These are phyloP conservation scores for Ophiostoma tasmaniense DNA, from an alignment of 2,329 filamentous ascomycete genomes.

Conservation along the genomic window DNA sequence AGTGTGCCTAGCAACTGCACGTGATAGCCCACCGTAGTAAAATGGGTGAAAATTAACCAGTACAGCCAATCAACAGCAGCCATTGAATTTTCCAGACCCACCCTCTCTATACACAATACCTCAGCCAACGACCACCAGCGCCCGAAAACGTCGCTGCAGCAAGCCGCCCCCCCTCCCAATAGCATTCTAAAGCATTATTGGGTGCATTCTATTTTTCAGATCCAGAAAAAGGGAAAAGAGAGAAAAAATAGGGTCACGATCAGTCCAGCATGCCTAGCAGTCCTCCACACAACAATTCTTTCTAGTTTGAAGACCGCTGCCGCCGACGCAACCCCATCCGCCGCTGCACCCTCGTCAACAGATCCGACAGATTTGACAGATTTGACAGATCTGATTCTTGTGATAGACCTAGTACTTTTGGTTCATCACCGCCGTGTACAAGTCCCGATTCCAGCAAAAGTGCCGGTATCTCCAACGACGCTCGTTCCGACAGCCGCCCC, in stretches of 20 bases:
- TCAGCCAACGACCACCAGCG: neutral
- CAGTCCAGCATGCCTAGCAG: neutral
- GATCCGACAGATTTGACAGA: neutral
- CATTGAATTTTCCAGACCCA: neutral
- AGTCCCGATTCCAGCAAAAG: neutral
- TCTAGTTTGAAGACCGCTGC: slow-evolving; percentile 1
- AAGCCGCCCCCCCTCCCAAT: neutral
- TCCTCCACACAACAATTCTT: slow-evolving; percentile 4
- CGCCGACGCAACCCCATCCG: neutral
- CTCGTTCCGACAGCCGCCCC: neutral
- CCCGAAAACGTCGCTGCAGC: neutral
- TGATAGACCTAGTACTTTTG: no score
- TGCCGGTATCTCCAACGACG: neutral
- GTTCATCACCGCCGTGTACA: no score
- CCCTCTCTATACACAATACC: neutral
- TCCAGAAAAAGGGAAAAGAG: slow-evolving; percentile 2
- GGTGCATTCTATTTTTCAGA: slow-evolving; percentile 3
- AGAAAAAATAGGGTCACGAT: slow-evolving; percentile 4
- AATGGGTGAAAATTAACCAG: neutral
- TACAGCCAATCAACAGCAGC: neutral
- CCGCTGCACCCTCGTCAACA: neutral
- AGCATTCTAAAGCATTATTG: slow-evolving; percentile 1
- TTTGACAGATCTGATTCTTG: neutral
- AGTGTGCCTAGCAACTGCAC: neutral
- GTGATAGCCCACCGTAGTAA: neutral